Evolutionary conservation across 768 basidiomycete genomes (phyloP), one percentile per base, ranked within the genome.

Genomic region (Auricularia heimuer): DNA sequence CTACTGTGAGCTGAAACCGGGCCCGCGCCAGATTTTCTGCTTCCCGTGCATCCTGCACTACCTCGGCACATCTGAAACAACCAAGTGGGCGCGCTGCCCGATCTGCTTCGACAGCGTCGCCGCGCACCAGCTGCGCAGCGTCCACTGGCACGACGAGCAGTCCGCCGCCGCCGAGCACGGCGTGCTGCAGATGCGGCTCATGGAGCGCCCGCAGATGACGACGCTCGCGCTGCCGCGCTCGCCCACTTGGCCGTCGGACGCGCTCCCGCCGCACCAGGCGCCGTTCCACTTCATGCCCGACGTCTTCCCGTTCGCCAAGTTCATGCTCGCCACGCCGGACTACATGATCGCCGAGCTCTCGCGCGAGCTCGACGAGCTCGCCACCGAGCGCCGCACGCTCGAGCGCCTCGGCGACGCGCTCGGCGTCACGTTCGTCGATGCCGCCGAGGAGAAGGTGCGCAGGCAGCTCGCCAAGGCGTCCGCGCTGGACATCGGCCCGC

Each of bases 221-320:
- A 98, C 96, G 0, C 82, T 98, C 39, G 95, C 97, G 2, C 81
- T 99, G 6, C 97, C 97, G 45, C 87, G 93, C 29, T 95, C 96
- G 1, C 71, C 78, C 16, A 92, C 93, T 2, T 99, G 95, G 95
- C 96, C 94, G 1, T 96, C 94, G 1, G 94, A 96, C 66, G 82
- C 95, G 2, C 77, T 97, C 36, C 89, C 92, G 14, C 90, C 94
- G 21, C 92, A 95, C 68, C 89, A 94, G 71, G 92, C 94, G 0
- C 96, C 97, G 6, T 98, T 95, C 79, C 85, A 97, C 73, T 98
- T 99, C 78, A 81, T 96, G 24, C 97, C 95, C 0, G 94, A 98
- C 71, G 90, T 97, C 47, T 86, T 87, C 68, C 77, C 78, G 45
- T 97, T 89, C 74, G 83, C 94, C 21, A 94, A 92, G 72, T 97